Evolutionary conservation across 768 basidiomycete species (phyloP), one percentile per base, ranked within the genome.

Genomic region (Strobilomyces dryophilus): DNA sequence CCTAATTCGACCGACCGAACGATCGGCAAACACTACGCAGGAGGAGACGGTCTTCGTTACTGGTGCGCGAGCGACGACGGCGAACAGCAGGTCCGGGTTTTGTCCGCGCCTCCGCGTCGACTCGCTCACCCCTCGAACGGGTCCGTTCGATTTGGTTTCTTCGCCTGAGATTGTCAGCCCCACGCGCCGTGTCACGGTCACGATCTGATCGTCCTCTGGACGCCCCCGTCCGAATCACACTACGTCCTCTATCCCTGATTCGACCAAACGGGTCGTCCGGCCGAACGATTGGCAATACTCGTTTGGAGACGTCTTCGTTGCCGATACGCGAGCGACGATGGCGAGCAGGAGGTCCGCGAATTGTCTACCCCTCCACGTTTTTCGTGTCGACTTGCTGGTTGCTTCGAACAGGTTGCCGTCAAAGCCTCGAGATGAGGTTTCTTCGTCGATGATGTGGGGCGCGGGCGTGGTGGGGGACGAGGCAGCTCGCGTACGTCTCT

Each of bases 241-340:
- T 18, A 7, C 20, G 12, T 41, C 40, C n/a, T n/a, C n/a, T 41
- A n/a, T n/a, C n/a, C n/a, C n/a, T n/a, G n/a, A n/a, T n/a, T n/a
- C n/a, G 21, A 53, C 56, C 0, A 18, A 39, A 24, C 45, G 6
- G 15, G 41, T 49, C 31, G 12, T 42, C 20, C 47, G 35, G 39
- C 12, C 20, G 2, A 12, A 52, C 11, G 35, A 18, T 20, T 36
- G 35, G 35, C 55, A 47, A 9, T 56, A 51, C 24, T 35, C 37
- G 5, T 57, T 52, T 34, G 50, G 55, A 6, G 55, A 57, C 20
- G 46, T 52, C 14, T 58, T 26, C 46, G 24, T 5, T 52, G 55
- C 34, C 43, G 2, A 17, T 53, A 42, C 40, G 27, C 11, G 37
- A 45, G 18, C 5, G 27, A 39, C 8, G 29, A 53, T 20, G 45